A percentile compares a stretch with the other conserved stretches of the same genome.
phyloP scores from a whole-genome alignment of 2,329 filamentous ascomycete genomes.

The Neocucurbitaria cava region DNA sequence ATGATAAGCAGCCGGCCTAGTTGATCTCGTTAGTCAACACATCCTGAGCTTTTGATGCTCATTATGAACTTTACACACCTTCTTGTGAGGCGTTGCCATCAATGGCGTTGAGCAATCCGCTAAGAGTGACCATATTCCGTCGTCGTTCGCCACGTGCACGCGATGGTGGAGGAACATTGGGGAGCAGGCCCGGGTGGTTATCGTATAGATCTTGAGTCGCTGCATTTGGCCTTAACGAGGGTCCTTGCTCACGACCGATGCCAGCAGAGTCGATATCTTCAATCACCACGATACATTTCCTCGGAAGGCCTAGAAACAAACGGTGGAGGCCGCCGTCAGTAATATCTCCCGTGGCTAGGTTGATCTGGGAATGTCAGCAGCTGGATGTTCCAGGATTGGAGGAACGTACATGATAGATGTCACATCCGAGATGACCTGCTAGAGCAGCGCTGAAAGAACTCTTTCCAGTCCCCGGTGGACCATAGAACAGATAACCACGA shows the following conservation, averaged over 20 bases:
- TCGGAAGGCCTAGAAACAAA: conserved; percentile 43
- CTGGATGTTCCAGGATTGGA: not conserved
- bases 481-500: conserved; percentile 50
- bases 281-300: conserved; percentile 50
- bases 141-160: not conserved
- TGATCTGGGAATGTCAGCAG: conserved; percentile 27
- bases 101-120: conserved; percentile 78
- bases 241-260: conserved; percentile 30
- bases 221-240: not conserved
- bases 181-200: not conserved
- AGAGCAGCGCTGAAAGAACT: conserved; percentile 49
- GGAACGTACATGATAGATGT: conserved; percentile 41
- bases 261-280: conserved; percentile 48
- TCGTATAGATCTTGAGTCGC: not conserved
- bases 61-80: conserved; percentile 39
- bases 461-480: conserved; percentile 52
- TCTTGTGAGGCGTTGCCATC: conserved; percentile 82
- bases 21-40: not conserved
- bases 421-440: conserved; percentile 46
- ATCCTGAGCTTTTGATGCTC: not conserved
- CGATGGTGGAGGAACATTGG: not conserved
- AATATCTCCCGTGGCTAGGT: conserved; percentile 37
- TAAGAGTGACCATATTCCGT: conserved; percentile 60
- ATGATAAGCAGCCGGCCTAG: conserved; percentile 74
- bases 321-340: conserved; percentile 39